Evolutionary conservation across 148 eudicot species (phyloP).

Genomic region (Rhododendron ferrugineum): DNA sequence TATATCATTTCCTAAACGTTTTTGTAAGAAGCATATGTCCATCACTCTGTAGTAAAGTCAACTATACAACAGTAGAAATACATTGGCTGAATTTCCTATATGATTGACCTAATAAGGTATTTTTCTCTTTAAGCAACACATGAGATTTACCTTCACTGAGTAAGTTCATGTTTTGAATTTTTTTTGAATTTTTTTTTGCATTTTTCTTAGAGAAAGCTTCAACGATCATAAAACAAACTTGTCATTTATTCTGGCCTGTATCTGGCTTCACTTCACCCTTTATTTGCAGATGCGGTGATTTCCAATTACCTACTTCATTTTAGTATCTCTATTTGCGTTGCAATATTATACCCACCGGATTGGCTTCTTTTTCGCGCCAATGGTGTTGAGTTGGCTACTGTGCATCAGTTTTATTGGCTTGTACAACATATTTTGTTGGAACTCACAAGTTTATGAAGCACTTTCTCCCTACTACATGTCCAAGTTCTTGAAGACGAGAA

Average conservation of each 20-base stretch:
- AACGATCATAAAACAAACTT: neutral
- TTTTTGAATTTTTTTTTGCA: neutral
- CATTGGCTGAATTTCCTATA: neutral
- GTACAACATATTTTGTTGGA: conserved; percentile 74
- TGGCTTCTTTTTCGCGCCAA: conserved; percentile 78
- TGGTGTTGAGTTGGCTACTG: conserved; percentile 71
- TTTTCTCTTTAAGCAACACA: neutral
- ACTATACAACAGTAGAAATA: neutral
- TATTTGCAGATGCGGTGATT: conserved; percentile 72
- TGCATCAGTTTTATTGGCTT: conserved; percentile 79
- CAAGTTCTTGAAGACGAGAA: conserved; percentile 79
- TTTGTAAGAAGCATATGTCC: neutral
- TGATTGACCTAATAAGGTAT: neutral
- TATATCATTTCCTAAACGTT: neutral
- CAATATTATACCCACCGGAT: conserved; percentile 90
- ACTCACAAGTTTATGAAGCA: conserved; percentile 69
- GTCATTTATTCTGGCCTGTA: neutral
- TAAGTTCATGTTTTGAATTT: neutral
- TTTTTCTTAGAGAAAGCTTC: neutral
- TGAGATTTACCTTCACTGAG: neutral
- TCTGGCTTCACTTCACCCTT: neutral
- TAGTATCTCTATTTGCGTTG: conserved; percentile 78
- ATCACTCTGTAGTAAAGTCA: neutral
- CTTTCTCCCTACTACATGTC: conserved; percentile 87
- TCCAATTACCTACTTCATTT: conserved; percentile 78